Conservation (phyloP, 2,329 filamentous ascomycete species). For the Cladosporium sp. region DNA sequence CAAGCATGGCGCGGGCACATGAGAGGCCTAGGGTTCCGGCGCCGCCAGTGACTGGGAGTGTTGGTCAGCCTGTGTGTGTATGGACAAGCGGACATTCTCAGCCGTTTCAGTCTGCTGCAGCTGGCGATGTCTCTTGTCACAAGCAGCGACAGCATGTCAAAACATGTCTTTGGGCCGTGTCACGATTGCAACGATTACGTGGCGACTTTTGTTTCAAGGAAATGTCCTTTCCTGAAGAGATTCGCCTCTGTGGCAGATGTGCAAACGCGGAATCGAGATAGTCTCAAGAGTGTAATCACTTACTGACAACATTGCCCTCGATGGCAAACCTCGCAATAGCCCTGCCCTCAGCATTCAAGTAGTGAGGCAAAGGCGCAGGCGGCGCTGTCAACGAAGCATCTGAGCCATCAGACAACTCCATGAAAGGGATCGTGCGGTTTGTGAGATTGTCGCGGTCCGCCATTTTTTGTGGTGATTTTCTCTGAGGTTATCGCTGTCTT, state of each 20-base stretch:
- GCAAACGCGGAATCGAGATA: background rate
- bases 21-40: constrained; percentile 63
- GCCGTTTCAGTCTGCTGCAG: background rate
- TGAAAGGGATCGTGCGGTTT: constrained; percentile 48
- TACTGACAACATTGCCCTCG: constrained; percentile 55
- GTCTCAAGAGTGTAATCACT: constrained; percentile 25
- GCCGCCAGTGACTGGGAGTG: constrained; percentile 61
- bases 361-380: constrained; percentile 45
- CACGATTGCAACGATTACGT: background rate
- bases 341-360: constrained; percentile 43
- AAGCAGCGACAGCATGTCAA: background rate
- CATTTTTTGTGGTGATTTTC: constrained; percentile 24
- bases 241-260: too few relatives aligned
- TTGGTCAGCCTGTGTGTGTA: constrained; percentile 1
- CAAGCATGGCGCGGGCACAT: constrained; percentile 62
- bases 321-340: constrained; percentile 53
- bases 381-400: constrained; percentile 45
- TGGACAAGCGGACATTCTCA: background rate
- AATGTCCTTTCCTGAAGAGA: background rate
- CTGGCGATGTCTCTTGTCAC: background rate
- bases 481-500: background rate
- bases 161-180: too few relatives aligned
- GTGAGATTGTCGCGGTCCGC: constrained; percentile 47
- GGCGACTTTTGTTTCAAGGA: background rate
- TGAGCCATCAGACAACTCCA: constrained; percentile 50